Base-by-base conservation (phyloP, 2,329 filamentous ascomycete genomes). In the Calycina marina region DNA sequence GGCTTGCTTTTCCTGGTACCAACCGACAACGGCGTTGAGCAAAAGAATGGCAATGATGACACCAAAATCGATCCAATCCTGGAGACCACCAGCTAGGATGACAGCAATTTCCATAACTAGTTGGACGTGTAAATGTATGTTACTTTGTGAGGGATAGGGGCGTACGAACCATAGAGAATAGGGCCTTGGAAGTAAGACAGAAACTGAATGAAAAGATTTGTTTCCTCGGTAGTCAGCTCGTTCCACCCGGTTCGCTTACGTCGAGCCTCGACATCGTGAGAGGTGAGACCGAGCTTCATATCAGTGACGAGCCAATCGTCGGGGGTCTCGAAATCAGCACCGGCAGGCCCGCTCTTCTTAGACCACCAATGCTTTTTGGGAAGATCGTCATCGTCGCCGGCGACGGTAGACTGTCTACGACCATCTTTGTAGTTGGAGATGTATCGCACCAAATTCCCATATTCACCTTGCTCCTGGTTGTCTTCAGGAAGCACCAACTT, bases 1-100 rank as follows among this genome's bases (percentile, higher is more conserved):
- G 47, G 77, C 77, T 58, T 82, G 77, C 63, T 83, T 83, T 59
- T 83, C 77, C 56, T 82, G 77, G 56, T 83, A 82, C 71, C 77
- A 83, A 63, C 77, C 77, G 55, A 82, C 77, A 42, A 75, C 60
- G 43, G 77, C 77, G 61, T 84, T 84, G 41, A 84, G 72, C 52
- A 76, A 47, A 35, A 84, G 61, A 56, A 84, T 83, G 63, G 69
- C 77, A 48, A 76, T 70, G 54, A 83, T 83, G 55, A 84, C 75
- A 67, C 76, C 77, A 45, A 82, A 68, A 61, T 84, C 77, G 43
- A 81, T 67, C 77, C 77, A 83, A 58, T 80, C 75, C 54, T 68
- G 66, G 42, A 84, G 72, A 68, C 77, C 77, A 52, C 73, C 73
- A 46, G 77, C 76, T 48, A 84, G 63, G 32, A 80, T 59, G 50